Evolutionary conservation across 306 rosid species (phyloP).

Genomic region (Dalbergia oliveri): DNA sequence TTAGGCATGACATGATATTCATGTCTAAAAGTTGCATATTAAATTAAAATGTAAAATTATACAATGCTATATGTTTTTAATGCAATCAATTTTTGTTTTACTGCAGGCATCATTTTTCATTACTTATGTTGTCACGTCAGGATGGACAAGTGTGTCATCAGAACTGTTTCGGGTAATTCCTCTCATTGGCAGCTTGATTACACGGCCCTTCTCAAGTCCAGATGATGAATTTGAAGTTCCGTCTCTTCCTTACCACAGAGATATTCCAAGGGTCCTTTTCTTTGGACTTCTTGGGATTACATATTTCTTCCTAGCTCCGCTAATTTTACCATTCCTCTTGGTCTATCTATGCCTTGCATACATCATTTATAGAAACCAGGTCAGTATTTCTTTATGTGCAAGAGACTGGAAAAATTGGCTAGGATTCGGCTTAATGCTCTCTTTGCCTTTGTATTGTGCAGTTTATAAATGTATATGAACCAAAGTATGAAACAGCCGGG

Average conservation of each 20-base stretch:
- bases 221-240: conserved; percentile 80
- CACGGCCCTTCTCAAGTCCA: conserved; percentile 61
- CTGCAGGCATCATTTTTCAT: conserved; percentile 92
- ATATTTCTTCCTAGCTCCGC: conserved; percentile 93
- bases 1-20: conserved; percentile 33
- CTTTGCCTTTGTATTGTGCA: conserved; percentile 54
- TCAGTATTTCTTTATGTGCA: conserved; percentile 43
- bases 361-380: conserved; percentile 90
- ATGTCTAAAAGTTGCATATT: conserved; percentile 3
- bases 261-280: conserved; percentile 83
- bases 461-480: conserved; percentile 84
- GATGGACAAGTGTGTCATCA: conserved; percentile 88
- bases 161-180: conserved; percentile 85
- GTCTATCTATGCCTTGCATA: conserved; percentile 78
- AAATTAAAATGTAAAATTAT: conserved; percentile 8
- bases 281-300: conserved; percentile 94
- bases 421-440: conserved; percentile 38
- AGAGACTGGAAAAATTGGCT: neutral
- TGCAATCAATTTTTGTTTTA: conserved; percentile 48
- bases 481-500: conserved; percentile 87
- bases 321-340: conserved; percentile 91
- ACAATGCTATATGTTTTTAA: conserved; percentile 41
- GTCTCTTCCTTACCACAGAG: conserved; percentile 65
- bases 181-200: conserved; percentile 62
- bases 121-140: conserved; percentile 93